Base-by-base conservation (phyloP, 106 monocot species). In the Posidonia australis region DNA sequence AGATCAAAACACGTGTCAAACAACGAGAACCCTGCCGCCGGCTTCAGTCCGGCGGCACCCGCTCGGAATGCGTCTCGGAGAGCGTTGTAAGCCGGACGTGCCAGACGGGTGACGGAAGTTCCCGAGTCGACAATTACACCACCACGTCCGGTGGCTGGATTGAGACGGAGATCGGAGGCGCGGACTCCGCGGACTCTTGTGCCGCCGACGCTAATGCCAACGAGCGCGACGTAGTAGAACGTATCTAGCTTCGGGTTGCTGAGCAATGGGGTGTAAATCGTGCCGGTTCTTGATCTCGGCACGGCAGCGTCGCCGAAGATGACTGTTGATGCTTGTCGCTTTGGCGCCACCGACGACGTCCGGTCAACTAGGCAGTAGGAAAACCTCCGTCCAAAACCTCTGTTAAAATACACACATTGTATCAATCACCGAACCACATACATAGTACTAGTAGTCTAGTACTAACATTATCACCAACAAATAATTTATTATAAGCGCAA, bases 51-150 rank as follows among this genome's bases (percentile, higher is more conserved):
- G 16, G 51, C 18, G 6, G 74, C 48, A 5, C 67, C 74, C 18
- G 60, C 32, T 10, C 51, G 27, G 74, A 74, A 74, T 10, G 74
- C 74, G 60, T 67, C 51, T 14, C 74, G 67, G 25, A 74, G 42
- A 9, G 74, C 74, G 12, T 3, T 36, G 67, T 74, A 74, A 10
- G 67, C 60, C 16, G 51, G 67, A 22, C 54, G 49, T 12, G 52
- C 60, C 13, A 63, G 71, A 12, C 64, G 30, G 7, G 66, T 73
- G 30, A 73, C 73, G 55, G 73, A 73, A 21, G 73, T 73, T 9
- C 73, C 73, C 13, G 74, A 74, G 51, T 74, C 74, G 7, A 74
- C 67, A 47, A 74, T 67, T 48, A 74, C 74, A 13, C 74, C 74
- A 12, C 74, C 74, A 44, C 51, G 29, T 44, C 74, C 74, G 14